Evolutionary conservation across 176 grass and related monocot species (phyloP), one percentile per base, ranked within the genome.

Genomic region (Raddia distichophylla): DNA sequence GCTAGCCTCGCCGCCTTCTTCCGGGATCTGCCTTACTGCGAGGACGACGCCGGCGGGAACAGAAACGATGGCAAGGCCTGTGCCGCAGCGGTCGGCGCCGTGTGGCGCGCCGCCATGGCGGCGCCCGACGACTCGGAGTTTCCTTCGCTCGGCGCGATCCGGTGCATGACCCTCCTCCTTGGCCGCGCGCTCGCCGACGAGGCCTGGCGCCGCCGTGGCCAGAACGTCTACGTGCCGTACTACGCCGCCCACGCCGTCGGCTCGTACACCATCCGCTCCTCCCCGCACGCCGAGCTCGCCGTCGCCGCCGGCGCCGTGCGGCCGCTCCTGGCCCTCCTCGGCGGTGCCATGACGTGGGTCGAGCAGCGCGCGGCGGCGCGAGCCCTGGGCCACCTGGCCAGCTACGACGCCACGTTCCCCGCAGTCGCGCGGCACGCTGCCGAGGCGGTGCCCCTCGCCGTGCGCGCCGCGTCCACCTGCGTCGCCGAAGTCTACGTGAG

Each of bases 151-250:
- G 96, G 96, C 46, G 91, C 77, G 61, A 88, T 99, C 77, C 87
- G 93, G 75, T 99, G 96, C 91, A 93, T 99, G 96, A 84, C 93
- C 2, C 80, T 87, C 42, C 93, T 99, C 69, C 83, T 99, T 32
- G 56, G 79, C 7, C 90, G 82, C 76, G 82, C 93, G 20, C 42
- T 99, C 52, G 87, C 69, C 6, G 87, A 95, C 32, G 73, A 62
- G 9, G 74, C 77, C 15, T 99, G 91, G 93, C 40, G 73, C 74
- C 57, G 59, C 3, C 73, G 89, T 15, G 57, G 80, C 46, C 89
- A 91, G 73, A 95, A 93, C 78, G 78, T 60, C 59, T 87, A 61
- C 83, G 77, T 99, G 60, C 91, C 96, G 2, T 99, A 99, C 87
- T 95, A 95, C 51, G 91, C 96, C 10, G 91, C 96, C 0, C 96